Evolutionary conservation across 2,329 filamentous ascomycete genomes (phyloP).

Genomic region (Kalaharituber pfeilii): DNA sequence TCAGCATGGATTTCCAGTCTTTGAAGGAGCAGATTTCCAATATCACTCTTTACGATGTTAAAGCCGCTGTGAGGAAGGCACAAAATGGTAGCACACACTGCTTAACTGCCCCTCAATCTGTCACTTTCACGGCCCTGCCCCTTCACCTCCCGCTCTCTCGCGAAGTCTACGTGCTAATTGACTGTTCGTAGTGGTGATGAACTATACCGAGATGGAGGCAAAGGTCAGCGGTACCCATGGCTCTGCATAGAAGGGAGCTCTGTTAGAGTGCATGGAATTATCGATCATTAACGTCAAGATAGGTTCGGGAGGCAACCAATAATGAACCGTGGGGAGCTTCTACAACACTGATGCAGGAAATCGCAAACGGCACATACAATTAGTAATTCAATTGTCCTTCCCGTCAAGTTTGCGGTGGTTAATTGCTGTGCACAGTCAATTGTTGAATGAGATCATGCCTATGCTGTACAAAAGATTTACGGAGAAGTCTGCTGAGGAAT

Average conservation of each 20-base stretch:
- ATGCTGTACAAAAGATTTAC: slow-evolving; percentile 99
- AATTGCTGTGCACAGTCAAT: slow-evolving; percentile 44
- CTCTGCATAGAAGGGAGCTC: too few relatives aligned
- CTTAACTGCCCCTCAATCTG: too few relatives aligned
- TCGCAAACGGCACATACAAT: slow-evolving; percentile 92
- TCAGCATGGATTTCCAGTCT: slow-evolving; percentile 78
- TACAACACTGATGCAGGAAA: slow-evolving; percentile 83
- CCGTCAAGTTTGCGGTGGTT: background rate
- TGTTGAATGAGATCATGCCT: slow-evolving; percentile 98
- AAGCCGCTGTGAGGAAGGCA: slow-evolving; percentile 84
- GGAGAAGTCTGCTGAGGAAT: slow-evolving; percentile 94
- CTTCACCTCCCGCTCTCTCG: slow-evolving; percentile 2
- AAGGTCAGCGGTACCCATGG: too few relatives aligned
- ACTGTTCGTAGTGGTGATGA: slow-evolving; percentile 62
- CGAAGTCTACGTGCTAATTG: slow-evolving; percentile 21
- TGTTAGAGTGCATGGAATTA: background rate
- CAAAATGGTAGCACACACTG: slow-evolving; percentile 79
- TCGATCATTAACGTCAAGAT: slow-evolving; percentile 7
- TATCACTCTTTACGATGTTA: slow-evolving; percentile 85
- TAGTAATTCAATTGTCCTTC: slow-evolving; percentile 47
- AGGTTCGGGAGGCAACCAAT: slow-evolving; percentile 96
- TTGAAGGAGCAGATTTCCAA: slow-evolving; percentile 78
- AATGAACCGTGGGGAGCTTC: slow-evolving; percentile 94
- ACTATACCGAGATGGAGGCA: slow-evolving; percentile 85
- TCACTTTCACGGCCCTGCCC: slow-evolving; percentile 1